Conservation (phyloP, 1,284 basidiomycete genomes). For the Cystobasidiaceae sp. region DNA sequence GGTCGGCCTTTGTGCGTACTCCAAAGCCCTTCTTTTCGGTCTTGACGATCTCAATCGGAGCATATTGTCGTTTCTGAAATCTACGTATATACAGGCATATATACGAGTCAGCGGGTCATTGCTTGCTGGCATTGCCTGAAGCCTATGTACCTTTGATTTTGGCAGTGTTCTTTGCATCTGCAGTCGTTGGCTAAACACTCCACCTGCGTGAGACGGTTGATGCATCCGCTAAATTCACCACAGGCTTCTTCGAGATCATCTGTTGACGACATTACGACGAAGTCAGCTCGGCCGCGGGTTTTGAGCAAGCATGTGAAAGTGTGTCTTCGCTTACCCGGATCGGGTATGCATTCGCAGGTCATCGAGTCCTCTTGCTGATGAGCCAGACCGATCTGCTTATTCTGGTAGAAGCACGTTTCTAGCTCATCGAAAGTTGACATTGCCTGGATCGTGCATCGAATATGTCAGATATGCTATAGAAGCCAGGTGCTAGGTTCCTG, state of each 20-base stretch:
- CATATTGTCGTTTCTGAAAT: conserved; percentile 81
- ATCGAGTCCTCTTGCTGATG: conserved; percentile 85
- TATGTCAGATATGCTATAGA: background rate
- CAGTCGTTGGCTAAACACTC: conserved; percentile 88
- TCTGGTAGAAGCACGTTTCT: conserved; percentile 53
- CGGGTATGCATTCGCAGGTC: conserved; percentile 83
- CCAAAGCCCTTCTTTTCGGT: conserved; percentile 97
- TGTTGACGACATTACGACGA: conserved; percentile 29
- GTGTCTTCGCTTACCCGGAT: conserved; percentile 61
- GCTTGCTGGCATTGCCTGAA: no score
- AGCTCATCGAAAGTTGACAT: conserved; percentile 24
- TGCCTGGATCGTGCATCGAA: background rate
- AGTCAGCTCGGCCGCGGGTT: no score
- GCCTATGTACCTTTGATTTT: conserved; percentile 76
- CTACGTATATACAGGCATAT: conserved; percentile 51
- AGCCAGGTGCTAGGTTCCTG: no score
- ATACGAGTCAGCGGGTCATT: background rate
- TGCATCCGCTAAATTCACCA: conserved; percentile 85
- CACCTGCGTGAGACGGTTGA: conserved; percentile 94
- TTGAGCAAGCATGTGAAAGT: background rate
- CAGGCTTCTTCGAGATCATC: conserved; percentile 67
- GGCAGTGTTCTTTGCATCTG: conserved; percentile 72
- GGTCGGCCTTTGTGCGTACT: conserved; percentile 65
- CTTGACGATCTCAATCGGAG: conserved; percentile 79
- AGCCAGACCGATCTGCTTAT: conserved; percentile 75